Base-by-base conservation (phyloP, 371 early-diverging fungal genomes). In the Mortierella sp. region DNA sequence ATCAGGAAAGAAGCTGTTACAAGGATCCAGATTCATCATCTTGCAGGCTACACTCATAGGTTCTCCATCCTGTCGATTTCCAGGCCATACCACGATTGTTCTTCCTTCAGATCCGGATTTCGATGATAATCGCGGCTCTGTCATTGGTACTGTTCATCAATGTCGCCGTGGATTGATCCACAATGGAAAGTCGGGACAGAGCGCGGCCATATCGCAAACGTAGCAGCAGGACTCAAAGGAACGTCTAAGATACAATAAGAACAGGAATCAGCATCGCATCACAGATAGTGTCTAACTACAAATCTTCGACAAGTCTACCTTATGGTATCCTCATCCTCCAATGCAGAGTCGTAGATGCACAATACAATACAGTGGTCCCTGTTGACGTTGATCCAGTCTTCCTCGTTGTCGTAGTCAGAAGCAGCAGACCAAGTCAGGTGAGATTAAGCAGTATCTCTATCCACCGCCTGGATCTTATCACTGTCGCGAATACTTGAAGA, bases 301-400 rank as follows among this genome's bases (percentile, higher is more conserved):
- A n/a, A 37, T 60, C 51, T 31, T 57, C 44, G 8, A 51, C 54
- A 0, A n/a, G 56, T 8, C 27, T 39, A 57, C 61, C 13, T 59
- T 59, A 16, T 54, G 59, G 0, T 66, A 59, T 19, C 54, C 59
- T 17, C 61, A 62, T 45, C 62, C 53, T 21, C 39, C 58, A 54
- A 56, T 40, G 10, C 13, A 49, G 31, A 47, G 54, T 24, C 60
- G 60, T 34, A 52, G 57, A 21, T 60, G 55, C 2, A 47, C 57
- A 40, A 63, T 56, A 37, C 64, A 46, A 24, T 50, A n/a, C n/a
- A n/a, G n/a, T n/a, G n/a, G n/a, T n/a, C n/a, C n/a, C n/a, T n/a
- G n/a, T n/a, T n/a, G n/a, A n/a, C n/a, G n/a, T n/a, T n/a, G n/a
- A n/a, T n/a, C n/a, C n/a, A n/a, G n/a, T n/a, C n/a, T n/a, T n/a